Percentiles rank a stretch among this genome's conserved stretches.
These are phyloP conservation scores for Suillus fuscotomentosus DNA, from an alignment of 768 basidiomycete genomes.

Conservation along the genomic window DNA sequence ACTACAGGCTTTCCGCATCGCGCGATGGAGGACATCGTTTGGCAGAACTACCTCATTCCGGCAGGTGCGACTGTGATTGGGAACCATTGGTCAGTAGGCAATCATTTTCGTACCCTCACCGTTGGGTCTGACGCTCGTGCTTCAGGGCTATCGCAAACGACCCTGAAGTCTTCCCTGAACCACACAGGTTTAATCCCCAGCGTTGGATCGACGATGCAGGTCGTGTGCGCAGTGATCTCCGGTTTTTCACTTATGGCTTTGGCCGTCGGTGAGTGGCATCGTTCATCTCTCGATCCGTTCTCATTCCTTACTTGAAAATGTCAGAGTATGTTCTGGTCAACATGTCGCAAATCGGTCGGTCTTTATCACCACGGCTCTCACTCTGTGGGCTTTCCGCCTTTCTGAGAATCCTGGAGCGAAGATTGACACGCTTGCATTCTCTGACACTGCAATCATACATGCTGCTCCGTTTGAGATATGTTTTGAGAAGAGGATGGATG, in stretches of 20 bases:
- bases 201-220: conserved; percentile 43
- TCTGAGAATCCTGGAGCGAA: conserved; percentile 44
- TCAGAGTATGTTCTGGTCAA: conserved; percentile 56
- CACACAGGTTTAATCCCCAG: conserved; percentile 52
- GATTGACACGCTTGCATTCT: conserved; percentile 61
- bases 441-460: conserved; percentile 56
- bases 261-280: conserved; percentile 27
- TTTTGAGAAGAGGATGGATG: conserved; percentile 44
- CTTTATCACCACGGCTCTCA: conserved; percentile 58
- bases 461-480: conserved; percentile 54
- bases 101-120: not conserved
- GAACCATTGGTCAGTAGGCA: conserved; percentile 34
- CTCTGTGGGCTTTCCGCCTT: conserved; percentile 62
- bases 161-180: conserved; percentile 51
- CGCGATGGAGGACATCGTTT: conserved; percentile 54
- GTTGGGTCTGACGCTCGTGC: not conserved
- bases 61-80: conserved; percentile 36
- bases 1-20: conserved; percentile 56
- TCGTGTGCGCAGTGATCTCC: conserved; percentile 22
- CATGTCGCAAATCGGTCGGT: conserved; percentile 45
- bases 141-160: conserved; percentile 47
- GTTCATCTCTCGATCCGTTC: not conserved
- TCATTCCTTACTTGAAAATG: not conserved
- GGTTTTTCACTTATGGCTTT: conserved; percentile 34
- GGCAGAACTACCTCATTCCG: conserved; percentile 38